phyloP scores from a whole-genome alignment of 176 grass and related monocot genomes.

The Secale cereale region DNA sequence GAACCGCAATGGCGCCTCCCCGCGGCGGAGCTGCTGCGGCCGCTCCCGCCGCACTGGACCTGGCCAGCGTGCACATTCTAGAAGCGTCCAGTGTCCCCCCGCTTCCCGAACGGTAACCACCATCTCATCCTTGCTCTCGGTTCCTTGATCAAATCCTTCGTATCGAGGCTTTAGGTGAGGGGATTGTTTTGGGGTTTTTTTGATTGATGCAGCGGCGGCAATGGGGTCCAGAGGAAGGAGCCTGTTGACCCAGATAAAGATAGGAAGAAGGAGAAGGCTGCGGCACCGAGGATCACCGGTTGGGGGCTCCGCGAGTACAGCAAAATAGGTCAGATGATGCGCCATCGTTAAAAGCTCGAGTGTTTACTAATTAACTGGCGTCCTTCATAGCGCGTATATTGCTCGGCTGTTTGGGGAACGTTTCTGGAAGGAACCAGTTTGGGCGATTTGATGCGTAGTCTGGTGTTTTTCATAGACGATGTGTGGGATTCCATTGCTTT shows the following conservation, averaged over 20 bases:
- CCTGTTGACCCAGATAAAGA: constrained; percentile 43
- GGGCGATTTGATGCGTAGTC: neutral
- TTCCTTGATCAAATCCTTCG: constrained; percentile 5
- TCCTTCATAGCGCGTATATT: neutral
- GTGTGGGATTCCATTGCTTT: neutral
- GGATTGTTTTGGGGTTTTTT: constrained; percentile 1
- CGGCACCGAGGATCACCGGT: constrained; percentile 50
- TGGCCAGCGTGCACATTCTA: constrained; percentile 15
- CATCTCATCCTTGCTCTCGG: neutral
- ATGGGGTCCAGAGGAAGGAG: constrained; percentile 31
- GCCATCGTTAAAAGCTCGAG: neutral
- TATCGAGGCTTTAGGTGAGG: neutral
- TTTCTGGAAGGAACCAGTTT: neutral
- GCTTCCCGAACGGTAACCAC: constrained; percentile 19
- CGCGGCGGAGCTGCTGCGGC: constrained; percentile 29
- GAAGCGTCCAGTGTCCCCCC: constrained; percentile 11
- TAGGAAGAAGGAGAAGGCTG: constrained; percentile 60
- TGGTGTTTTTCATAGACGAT: neutral
- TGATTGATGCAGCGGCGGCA: constrained; percentile 29
- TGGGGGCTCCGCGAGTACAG: constrained; percentile 94
- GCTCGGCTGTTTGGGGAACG: neutral
- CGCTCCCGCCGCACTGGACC: constrained; percentile 15
- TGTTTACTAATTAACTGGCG: neutral
- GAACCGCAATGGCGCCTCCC: constrained; percentile 29
- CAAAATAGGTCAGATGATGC: constrained; percentile 67